Evolutionary conservation across 129 eudicot genomes (phyloP), one percentile per base, ranked within the genome.

Genomic region (Centrapalus pauciflorus): DNA sequence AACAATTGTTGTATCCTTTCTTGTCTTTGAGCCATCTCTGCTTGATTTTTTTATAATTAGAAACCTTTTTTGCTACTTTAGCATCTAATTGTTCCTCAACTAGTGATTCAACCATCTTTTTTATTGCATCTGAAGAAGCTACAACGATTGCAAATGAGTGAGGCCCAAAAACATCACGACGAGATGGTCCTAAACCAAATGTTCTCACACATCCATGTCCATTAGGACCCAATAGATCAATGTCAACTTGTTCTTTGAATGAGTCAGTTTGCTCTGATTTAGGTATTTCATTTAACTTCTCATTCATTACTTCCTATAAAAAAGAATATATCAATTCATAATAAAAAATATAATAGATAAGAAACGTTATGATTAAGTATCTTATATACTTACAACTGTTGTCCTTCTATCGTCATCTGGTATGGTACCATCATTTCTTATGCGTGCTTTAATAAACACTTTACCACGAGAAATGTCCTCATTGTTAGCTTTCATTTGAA

Each of bases 21-120:
- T n/a, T 8, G 9, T 40, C 13, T 1, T 40, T 40, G 2, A 9
- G 12, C 2, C 12, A 40, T 9, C 11, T 55, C 17, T 14, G 2
- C 7, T 13, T 50, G 29, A 7, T 5, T 9, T 55, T 55, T n/a
- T 27, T 21, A 55, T 27, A 55, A 55, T n/a, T 1, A n/a, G 38
- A n/a, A 27, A 28, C 17, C 8, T 1, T 28, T 7, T 1, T 23
- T 13, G 4, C 62, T 55, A 55, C 62, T 5, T 6, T 46, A 7
- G 61, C 30, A 29, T 48, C 41, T 66, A 66, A 10, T 3, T 66
- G 71, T 5, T 27, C 45, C 20, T 49, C 61, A 29, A 66, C 71
- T 49, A 29, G 60, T 5, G 46, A 12, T 21, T 32, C 26, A 48
- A 66, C 60, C 71, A 66, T 30, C 60, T 30, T 66, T n/a, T 50